Evolutionary conservation across 441 rosid species (phyloP), one percentile per base, ranked within the genome.

Genomic region (Eruca vesicaria): DNA sequence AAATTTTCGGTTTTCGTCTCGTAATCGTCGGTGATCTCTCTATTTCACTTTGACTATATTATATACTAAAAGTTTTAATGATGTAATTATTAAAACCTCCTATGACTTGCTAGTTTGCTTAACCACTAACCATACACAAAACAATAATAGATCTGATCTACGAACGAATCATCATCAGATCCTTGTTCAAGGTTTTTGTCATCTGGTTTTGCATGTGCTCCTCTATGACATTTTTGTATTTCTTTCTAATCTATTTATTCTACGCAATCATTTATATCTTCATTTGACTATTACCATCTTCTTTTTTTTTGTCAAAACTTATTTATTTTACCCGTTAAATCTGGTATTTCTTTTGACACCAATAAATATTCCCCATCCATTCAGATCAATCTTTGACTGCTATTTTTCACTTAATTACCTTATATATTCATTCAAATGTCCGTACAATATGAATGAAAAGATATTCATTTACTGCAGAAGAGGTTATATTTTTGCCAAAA

Each of bases 21-120:
- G 28, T 48, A 71, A 66, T 78, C 83, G 84, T 85, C 87, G 89
- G 88, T 85, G 87, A 80, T 82, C 78, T 76, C 70, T 69, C 71
- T 68, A 57, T 69, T 58, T 82, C 75, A 71, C 50, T 79, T 79
- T 75, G 64, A 67, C 68, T 11, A 19, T 9, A 7, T 52, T 55
- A 66, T 19, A 15, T 1, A 7, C 8, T n/a, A 53, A 53, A n/a
- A 10, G 28, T 53, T 4, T 20, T 20, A 10, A 15, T 16, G 18
- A 16, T 16, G 23, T 50, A 50, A 50, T 21, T 11, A 33, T 68
- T n/a, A 18, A 29, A 10, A 0, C 18, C 18, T 57, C 28, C 33
- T 21, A n/a, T 9, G 29, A 65, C 60, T 67, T 66, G 50, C 43
- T 74, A n/a, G 48, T 66, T 65, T 66, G 71, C 45, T 64, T 57